Base-by-base conservation (phyloP, 345 rosid species). In the Linum lewisii region DNA sequence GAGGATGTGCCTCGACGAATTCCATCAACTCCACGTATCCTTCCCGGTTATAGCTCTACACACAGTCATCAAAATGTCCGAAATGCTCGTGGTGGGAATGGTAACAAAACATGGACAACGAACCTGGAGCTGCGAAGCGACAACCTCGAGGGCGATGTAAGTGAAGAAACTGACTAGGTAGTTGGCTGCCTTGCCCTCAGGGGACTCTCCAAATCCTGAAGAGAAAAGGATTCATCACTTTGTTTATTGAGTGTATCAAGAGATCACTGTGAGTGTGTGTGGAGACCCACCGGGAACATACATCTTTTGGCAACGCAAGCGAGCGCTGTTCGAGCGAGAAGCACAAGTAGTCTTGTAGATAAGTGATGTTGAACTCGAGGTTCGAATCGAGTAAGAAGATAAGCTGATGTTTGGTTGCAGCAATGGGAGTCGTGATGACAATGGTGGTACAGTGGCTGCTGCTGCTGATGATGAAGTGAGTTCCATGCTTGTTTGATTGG, bases 101-200 rank as follows among this genome's bases (percentile, higher is more conserved):
- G n/a, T 51, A 51, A 51, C 19, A 7, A 51, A 51, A 20, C n/a
- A n/a, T n/a, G n/a, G n/a, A n/a, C n/a, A n/a, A n/a, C 11, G 56
- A 52, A 52, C 56, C 56, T 21, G 14, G 23, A 52, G 56, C 56
- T 52, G 56, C 5, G 56, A 19, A 2, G 56, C 13, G 22, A 52
- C 56, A 52, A 21, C 20, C 25, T 24, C 25, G 24, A 52, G 11
- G 21, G 56, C 56, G 8, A 52, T 21, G 15, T 52, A 52, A 21
- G 56, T 52, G 56, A 52, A 52, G 56, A 52, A 52, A 52, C 25
- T 21, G 56, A 20, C 24, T 9, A 52, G 56, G 56, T 52, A 20
- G 7, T 52, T 52, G 6, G 56, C 56, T 24, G 56, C 56, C 55
- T 52, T 52, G 25, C 21, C 22, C 56, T 21, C 56, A 24, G 25